These are phyloP conservation scores for Pisolithus orientalis DNA, from an alignment of 768 basidiomycete genomes.

Conservation along the genomic window DNA sequence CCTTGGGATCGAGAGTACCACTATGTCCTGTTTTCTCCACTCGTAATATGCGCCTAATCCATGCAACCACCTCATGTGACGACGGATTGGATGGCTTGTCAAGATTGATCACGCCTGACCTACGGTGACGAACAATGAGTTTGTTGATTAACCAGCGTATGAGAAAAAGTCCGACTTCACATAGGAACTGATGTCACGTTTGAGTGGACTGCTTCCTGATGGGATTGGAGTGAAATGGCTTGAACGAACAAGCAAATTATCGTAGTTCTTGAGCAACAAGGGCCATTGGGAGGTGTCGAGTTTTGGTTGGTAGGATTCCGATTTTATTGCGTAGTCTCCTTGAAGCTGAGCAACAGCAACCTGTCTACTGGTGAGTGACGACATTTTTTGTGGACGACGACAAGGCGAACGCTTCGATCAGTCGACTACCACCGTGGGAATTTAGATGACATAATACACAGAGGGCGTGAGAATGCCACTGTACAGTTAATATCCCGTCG, in stretches of 20 bases:
- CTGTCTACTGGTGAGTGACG: conserved; percentile 52
- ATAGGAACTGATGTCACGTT: conserved; percentile 87
- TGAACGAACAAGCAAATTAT: conserved; percentile 90
- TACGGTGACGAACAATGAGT: conserved; percentile 25
- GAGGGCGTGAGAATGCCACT: conserved; percentile 26
- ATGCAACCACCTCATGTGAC: conserved; percentile 98
- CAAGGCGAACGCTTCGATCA: neutral
- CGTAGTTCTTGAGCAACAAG: conserved; percentile 96
- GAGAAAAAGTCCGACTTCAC: conserved; percentile 57
- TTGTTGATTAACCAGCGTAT: neutral
- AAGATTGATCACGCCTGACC: conserved; percentile 97
- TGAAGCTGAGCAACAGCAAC: conserved; percentile 68
- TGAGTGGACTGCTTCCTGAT: conserved; percentile 87
- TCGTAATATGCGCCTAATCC: conserved; percentile 93
- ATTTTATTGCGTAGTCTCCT: conserved; percentile 78
- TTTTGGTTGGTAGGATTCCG: conserved; percentile 64
- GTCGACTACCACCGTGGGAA: conserved; percentile 1
- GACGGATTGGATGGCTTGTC: conserved; percentile 99
- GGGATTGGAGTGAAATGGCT: conserved; percentile 99
- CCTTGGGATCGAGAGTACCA: conserved; percentile 97
- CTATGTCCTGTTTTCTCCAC: conserved; percentile 99
- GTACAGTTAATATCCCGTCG: conserved; percentile 40
- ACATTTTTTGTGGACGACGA: neutral
- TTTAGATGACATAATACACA: no score
- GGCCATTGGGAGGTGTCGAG: conserved; percentile 98